A percentile compares a stretch with the other conserved stretches of the same genome.
These are phyloP conservation scores for Coemansia sp. DNA, from an alignment of 192 early-diverging fungal genomes.

Conservation along the genomic window DNA sequence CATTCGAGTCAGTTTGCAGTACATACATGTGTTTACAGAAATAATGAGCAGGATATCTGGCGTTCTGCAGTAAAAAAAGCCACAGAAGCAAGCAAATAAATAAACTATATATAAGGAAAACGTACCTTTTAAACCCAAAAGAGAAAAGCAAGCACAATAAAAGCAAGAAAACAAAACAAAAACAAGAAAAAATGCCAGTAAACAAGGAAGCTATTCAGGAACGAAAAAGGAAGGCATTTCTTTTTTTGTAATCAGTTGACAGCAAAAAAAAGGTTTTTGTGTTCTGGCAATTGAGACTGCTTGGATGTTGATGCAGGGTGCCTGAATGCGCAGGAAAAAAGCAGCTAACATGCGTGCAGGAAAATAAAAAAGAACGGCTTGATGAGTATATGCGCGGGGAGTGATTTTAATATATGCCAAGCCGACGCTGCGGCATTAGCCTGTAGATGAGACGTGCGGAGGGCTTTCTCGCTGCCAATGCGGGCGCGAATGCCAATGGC, in stretches of 20 bases:
- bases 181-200: constrained; percentile 1
- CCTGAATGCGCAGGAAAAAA: not conserved
- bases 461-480: too few species aligned
- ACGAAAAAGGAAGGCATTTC: not conserved
- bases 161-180: not conserved
- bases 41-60: not conserved
- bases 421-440: too few species aligned
- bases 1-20: not conserved
- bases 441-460: too few species aligned
- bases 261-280: not conserved
- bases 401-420: not conserved
- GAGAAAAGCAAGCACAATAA: not conserved
- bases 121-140: not conserved
- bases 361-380: too few species aligned
- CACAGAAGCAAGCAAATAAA: not conserved
- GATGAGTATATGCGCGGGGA: too few species aligned
- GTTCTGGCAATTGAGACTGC: not conserved
- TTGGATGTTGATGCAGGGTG: constrained; percentile 5
- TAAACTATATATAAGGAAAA: not conserved
- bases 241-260: not conserved
- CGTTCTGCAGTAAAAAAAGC: not conserved
- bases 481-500: too few species aligned
- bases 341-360: too few species aligned
- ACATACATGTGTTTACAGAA: not conserved
- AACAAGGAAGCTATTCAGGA: not conserved